These are phyloP conservation scores for Saccharum hybrid DNA, from an alignment of 202 grass and related monocot genomes.

Conservation along the genomic window DNA sequence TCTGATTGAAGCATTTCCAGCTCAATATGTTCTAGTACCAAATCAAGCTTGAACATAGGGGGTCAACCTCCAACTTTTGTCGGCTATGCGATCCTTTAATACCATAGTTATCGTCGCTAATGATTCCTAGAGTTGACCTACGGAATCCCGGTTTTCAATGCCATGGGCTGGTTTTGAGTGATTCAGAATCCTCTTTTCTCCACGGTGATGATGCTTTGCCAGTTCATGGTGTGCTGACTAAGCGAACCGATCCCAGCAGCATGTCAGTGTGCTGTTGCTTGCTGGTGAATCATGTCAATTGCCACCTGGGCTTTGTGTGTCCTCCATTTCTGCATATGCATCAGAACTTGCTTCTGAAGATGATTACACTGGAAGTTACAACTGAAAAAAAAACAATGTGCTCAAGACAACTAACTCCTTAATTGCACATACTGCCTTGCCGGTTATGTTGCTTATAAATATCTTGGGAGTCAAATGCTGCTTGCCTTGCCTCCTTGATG, in stretches of 20 bases:
- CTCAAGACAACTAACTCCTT: conserved; percentile 60
- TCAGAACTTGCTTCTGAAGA: conserved; percentile 47
- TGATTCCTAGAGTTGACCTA: conserved; percentile 57
- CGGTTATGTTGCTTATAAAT: conserved; percentile 38
- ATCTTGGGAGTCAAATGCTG: conserved; percentile 47
- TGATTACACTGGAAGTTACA: conserved; percentile 61
- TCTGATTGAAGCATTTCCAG: conserved; percentile 18
- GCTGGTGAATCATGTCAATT: conserved; percentile 44
- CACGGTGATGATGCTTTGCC: conserved; percentile 52
- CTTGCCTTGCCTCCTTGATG: conserved; percentile 37
- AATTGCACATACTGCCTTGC: conserved; percentile 58
- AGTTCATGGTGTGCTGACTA: conserved; percentile 58
- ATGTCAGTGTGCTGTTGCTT: conserved; percentile 53
- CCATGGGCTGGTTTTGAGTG: conserved; percentile 57
- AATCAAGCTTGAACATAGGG: conserved; percentile 44
- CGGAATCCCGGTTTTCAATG: conserved; percentile 48
- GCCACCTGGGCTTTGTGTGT: conserved; percentile 40
- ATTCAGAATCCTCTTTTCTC: conserved; percentile 52
- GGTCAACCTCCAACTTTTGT: conserved; percentile 57
- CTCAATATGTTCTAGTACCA: conserved; percentile 23
- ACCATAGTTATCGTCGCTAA: conserved; percentile 39
- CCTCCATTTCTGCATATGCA: conserved; percentile 41
- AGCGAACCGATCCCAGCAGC: conserved; percentile 43
- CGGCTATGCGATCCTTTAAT: conserved; percentile 43
- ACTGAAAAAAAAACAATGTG: conserved; percentile 25